A percentile compares a stretch with the other conserved stretches of the same genome.
These are phyloP conservation scores for Xylaria telfairii DNA, from an alignment of 495 filamentous ascomycete genomes.

Conservation along the genomic window DNA sequence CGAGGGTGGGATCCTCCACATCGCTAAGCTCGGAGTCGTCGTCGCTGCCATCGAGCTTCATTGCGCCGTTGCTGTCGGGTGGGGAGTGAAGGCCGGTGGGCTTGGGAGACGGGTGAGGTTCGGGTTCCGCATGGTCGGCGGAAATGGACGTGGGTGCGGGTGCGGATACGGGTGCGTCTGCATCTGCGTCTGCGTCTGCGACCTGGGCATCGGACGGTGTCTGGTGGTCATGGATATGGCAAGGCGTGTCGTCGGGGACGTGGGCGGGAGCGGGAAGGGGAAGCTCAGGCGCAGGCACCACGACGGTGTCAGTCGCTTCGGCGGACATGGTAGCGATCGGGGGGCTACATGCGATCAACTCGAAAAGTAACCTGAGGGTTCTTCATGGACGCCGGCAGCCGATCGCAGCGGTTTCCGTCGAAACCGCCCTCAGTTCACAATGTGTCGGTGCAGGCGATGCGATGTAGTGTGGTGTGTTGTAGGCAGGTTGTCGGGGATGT, in stretches of 20 bases:
- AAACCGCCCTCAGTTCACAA: slow-evolving; percentile 16
- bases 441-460: slow-evolving; percentile 2
- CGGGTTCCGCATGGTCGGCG: neutral
- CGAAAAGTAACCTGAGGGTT: slow-evolving; percentile 10
- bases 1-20: slow-evolving; percentile 51
- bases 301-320: slow-evolving; percentile 40
- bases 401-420: slow-evolving; percentile 18
- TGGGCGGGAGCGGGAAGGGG: slow-evolving; percentile 30
- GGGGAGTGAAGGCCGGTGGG: slow-evolving; percentile 55
- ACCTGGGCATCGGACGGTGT: slow-evolving; percentile 2
- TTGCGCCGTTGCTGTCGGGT: slow-evolving; percentile 57
- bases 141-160: neutral
- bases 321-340: slow-evolving; percentile 35
- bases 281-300: slow-evolving; percentile 36
- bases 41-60: slow-evolving; percentile 54
- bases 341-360: slow-evolving; percentile 42
- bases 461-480: too few species aligned
- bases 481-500: too few species aligned
- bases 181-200: neutral
- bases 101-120: slow-evolving; percentile 34
- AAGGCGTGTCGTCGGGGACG: slow-evolving; percentile 12
- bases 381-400: slow-evolving; percentile 23
- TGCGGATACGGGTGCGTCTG: neutral
- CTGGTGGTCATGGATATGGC: slow-evolving; percentile 14
- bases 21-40: slow-evolving; percentile 63